Evolutionary conservation across 2,329 filamentous ascomycete genomes (phyloP).

Genomic region (Aspergillus ochraceus): DNA sequence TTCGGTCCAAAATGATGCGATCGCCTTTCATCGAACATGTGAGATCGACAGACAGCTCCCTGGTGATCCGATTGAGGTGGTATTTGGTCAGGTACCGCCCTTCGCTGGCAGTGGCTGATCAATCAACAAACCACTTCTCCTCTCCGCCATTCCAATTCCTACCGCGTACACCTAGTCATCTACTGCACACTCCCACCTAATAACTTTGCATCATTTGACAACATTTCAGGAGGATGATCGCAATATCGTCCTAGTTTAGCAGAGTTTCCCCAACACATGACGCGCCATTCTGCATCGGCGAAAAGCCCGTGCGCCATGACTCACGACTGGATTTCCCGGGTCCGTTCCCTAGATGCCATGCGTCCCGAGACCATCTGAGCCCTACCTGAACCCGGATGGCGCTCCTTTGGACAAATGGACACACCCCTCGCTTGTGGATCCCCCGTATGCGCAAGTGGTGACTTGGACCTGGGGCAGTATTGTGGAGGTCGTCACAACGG

Average conservation of each 20-base stretch:
- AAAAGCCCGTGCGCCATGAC: slow-evolving; percentile 9
- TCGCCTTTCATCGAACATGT: slow-evolving; percentile 1
- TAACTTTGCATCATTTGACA: slow-evolving; percentile 10
- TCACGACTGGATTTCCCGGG: slow-evolving; percentile 1
- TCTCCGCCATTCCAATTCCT: neutral
- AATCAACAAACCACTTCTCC: neutral
- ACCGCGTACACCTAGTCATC: neutral
- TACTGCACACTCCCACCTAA: neutral
- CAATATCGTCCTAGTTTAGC: neutral
- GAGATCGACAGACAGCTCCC: slow-evolving; percentile 1
- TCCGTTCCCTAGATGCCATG: neutral
- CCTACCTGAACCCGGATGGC: slow-evolving; percentile 1
- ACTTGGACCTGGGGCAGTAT: neutral
- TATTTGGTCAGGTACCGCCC: neutral
- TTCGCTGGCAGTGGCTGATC: neutral
- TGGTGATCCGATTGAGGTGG: neutral
- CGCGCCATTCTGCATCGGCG: neutral
- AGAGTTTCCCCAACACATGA: slow-evolving; percentile 2
- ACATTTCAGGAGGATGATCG: slow-evolving; percentile 4
- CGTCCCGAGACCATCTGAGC: slow-evolving; percentile 1
- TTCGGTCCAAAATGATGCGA: slow-evolving; percentile 2
- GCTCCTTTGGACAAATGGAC: neutral
- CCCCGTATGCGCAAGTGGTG: slow-evolving; percentile 3
- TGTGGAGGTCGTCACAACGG: neutral
- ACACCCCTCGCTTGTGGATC: neutral